phyloP scores from a whole-genome alignment of 2,329 filamentous ascomycete species.

The Pseudogymnoascus sp. region DNA sequence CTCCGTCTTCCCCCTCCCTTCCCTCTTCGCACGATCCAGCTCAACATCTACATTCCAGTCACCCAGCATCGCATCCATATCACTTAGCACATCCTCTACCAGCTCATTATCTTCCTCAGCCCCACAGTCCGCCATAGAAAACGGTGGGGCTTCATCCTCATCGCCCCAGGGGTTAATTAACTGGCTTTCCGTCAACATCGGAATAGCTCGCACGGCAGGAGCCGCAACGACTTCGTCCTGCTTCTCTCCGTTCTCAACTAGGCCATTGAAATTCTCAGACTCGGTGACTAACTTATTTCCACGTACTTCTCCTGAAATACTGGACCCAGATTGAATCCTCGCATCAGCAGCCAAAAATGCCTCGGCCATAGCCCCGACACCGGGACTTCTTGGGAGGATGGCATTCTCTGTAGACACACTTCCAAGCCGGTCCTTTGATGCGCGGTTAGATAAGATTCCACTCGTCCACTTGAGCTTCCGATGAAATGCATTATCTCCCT shows the following conservation, averaged over 20 bases:
- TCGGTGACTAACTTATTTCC: not conserved
- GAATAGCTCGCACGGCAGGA: not conserved
- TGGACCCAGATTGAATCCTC: not conserved
- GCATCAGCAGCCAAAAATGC: slow-evolving; percentile 40
- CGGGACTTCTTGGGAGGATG: not conserved
- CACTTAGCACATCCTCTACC: not conserved
- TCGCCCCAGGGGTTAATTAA: not conserved
- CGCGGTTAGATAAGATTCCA: not conserved
- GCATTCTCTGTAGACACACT: not conserved
- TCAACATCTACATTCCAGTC: not conserved
- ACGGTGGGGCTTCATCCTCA: not conserved
- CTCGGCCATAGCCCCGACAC: slow-evolving; percentile 39
- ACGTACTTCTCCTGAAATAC: not conserved
- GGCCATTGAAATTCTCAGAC: not conserved
- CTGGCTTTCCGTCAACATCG: not conserved
- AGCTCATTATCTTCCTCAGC: not conserved
- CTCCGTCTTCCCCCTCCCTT: not conserved
- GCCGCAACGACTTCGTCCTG: not conserved
- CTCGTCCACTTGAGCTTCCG: not conserved
- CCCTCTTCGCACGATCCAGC: not conserved
- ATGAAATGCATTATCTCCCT: not conserved
- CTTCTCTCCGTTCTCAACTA: not conserved
- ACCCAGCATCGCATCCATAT: slow-evolving; percentile 1
- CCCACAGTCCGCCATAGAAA: not conserved
- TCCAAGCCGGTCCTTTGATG: not conserved